phyloP scores from a whole-genome alignment of 805 yeast species.

The Suhomyces sp. region DNA sequence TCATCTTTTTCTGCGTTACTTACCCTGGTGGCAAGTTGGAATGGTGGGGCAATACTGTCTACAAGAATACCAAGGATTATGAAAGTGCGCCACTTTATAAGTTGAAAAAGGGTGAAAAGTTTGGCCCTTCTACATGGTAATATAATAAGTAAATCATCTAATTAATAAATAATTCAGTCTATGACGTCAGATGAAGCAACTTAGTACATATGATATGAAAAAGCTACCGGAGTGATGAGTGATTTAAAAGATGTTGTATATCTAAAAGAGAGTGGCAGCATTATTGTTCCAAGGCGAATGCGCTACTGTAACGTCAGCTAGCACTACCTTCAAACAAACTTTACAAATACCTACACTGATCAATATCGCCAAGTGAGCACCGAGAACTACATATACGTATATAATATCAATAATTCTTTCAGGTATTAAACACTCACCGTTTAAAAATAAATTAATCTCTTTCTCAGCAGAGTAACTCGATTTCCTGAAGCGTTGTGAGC shows the following conservation, averaged over 20 bases:
- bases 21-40: conserved; percentile 15
- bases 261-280: neutral
- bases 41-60: conserved; percentile 17
- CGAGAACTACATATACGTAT: too few relatives aligned
- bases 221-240: neutral
- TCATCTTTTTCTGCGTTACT: conserved; percentile 34
- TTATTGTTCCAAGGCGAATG: too few relatives aligned
- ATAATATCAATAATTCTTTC: too few relatives aligned
- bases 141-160: neutral
- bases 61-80: conserved; percentile 12
- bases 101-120: conserved; percentile 12
- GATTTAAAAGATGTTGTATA: neutral
- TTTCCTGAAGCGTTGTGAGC: neutral
- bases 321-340: too few relatives aligned
- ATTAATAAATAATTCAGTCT: neutral
- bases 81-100: conserved; percentile 10
- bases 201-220: neutral
- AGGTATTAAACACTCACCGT: too few relatives aligned
- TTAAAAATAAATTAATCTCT: too few relatives aligned
- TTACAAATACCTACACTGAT: too few relatives aligned
- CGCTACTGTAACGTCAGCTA: too few relatives aligned
- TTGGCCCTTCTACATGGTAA: conserved; percentile 14
- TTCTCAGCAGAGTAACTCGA: too few relatives aligned
- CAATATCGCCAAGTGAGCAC: too few relatives aligned
- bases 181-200: neutral